These are phyloP conservation scores for Penicillium goetzii DNA, from an alignment of 495 filamentous ascomycete species.

Conservation along the genomic window DNA sequence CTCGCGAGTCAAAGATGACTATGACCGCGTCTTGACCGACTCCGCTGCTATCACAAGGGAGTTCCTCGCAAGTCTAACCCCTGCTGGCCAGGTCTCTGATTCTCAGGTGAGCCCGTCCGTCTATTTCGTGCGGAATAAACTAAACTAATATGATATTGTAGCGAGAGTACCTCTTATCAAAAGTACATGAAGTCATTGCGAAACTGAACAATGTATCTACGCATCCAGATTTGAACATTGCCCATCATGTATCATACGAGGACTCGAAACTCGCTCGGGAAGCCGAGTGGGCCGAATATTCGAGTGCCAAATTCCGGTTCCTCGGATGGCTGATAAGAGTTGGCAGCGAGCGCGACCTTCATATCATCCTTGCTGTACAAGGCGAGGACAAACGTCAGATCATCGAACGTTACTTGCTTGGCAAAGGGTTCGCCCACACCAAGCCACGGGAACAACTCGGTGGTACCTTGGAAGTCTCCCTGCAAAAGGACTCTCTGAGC, in stretches of 20 bases:
- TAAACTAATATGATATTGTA: constrained; percentile 21
- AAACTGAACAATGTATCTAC: constrained; percentile 53
- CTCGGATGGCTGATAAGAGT: constrained; percentile 55
- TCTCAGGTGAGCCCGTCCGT: constrained; percentile 30
- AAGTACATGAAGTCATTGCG: constrained; percentile 44
- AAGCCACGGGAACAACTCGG: constrained; percentile 47
- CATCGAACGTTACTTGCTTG: constrained; percentile 56
- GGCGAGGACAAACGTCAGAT: constrained; percentile 49
- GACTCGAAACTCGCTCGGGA: constrained; percentile 45
- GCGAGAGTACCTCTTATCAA: constrained; percentile 30
- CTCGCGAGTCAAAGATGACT: constrained; percentile 49
- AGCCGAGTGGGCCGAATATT: constrained; percentile 58
- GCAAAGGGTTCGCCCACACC: constrained; percentile 50
- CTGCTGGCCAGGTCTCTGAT: constrained; percentile 16
- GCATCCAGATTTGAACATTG: constrained; percentile 59
- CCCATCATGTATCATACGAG: constrained; percentile 40
- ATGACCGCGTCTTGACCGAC: constrained; percentile 39
- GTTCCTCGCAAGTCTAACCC: constrained; percentile 30
- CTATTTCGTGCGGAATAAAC: not conserved
- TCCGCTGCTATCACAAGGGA: constrained; percentile 32
- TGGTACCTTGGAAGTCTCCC: constrained; percentile 39
- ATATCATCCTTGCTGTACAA: constrained; percentile 52
- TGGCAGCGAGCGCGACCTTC: constrained; percentile 42
- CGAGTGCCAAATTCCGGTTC: constrained; percentile 62
- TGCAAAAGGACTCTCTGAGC: constrained; percentile 43